Base-by-base conservation (phyloP, 2,329 filamentous ascomycete genomes). In the Dothidotthia symphoricarpi region DNA sequence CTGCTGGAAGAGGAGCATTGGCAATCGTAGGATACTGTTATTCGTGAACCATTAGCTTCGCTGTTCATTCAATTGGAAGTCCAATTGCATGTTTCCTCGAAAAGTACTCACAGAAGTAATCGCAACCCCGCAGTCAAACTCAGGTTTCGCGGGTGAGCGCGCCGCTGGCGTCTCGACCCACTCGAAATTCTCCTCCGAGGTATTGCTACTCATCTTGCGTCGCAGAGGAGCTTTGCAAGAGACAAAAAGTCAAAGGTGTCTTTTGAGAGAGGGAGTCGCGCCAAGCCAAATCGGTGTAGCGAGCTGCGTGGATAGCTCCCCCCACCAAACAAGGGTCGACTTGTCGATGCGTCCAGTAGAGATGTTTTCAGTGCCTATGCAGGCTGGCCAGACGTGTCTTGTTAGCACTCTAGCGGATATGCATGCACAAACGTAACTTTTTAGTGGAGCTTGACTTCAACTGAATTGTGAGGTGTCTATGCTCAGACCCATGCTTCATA, bases 1-100 rank as follows among this genome's bases (percentile, higher is more conserved):
- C 93, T 51, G 90, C 91, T 25, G 93, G 93, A 28, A 97, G 81
- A 51, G 93, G 89, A 32, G 83, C 87, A 81, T 97, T 97, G 67
- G 94, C 87, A 73, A 97, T 97, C 45, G 88, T 73, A 22, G 88
- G 85, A 61, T 82, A 91, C 90, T 94, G 62, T 51, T 43, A 24
- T 34, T 39, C 12, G 47, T 49, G 25, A 33, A 41, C 34, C 44
- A 44, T 64, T 49, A 65, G 52, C 44, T 40, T 46, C 17, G 41
- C 47, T 48, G 49, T 41, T 43, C 36, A 39, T 39, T 28, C 16
- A 27, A 24, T 41, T 34, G 41, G 34, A 25, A 41, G 49, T 54
- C 62, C 65, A 64, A 44, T 33, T 31, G 31, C 35, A 30, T 39
- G 31, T 24, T 17, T 16, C 15, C 10, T 34, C n/a, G 26, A 35